Base-by-base conservation (phyloP, 2,329 filamentous ascomycete genomes). In the Sporothrix schenckii region DNA sequence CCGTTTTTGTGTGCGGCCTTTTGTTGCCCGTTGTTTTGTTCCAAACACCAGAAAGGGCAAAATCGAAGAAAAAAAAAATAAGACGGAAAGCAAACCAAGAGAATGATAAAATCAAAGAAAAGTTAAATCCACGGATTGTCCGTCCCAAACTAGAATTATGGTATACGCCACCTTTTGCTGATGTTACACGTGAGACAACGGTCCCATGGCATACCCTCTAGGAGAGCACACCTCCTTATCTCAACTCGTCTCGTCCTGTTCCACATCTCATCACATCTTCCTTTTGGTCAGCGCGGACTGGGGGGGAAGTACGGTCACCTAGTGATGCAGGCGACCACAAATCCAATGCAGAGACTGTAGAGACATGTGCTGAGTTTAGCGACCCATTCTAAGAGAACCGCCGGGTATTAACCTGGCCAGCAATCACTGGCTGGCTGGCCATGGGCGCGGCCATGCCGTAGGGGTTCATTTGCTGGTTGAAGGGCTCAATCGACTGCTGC, bases 371-470 rank as follows among this genome's bases (percentile, higher is more conserved):
- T 47, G 14, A 16, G 14, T 47, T 16, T 47, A 11, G 24, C 41
- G n/a, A n/a, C 14, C 11, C 34, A 2, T 4, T 21, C 27, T 60
- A 89, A 78, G 84, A 87, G 78, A 85, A 88, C 72, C 86, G 86
- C 71, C 87, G 82, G 74, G 85, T 83, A 10, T 85, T 81, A 69
- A 82, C 82, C 75, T 87, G 85, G 49, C 85, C 84, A 56, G 79
- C 79, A 80, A 87, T 86, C 69, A 87, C 85, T 41, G 83, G 81
- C 75, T 87, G 85, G 71, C 81, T 82, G 4, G 81, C 76, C 72
- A 88, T 85, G 0, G 83, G 80, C 4, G 81, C 83, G 9, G 80
- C 83, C 85, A 88, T 87, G 56, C 83, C 84, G 73, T 88, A 89
- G 0, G 86, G 85, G 73, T 88, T 87, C 78, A 88, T 86, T 74